Percentiles rank a stretch among this genome's conserved stretches.
Evolutionary conservation across 2,329 filamentous ascomycete species (phyloP).

Genomic region (Epichloe bromicola): DNA sequence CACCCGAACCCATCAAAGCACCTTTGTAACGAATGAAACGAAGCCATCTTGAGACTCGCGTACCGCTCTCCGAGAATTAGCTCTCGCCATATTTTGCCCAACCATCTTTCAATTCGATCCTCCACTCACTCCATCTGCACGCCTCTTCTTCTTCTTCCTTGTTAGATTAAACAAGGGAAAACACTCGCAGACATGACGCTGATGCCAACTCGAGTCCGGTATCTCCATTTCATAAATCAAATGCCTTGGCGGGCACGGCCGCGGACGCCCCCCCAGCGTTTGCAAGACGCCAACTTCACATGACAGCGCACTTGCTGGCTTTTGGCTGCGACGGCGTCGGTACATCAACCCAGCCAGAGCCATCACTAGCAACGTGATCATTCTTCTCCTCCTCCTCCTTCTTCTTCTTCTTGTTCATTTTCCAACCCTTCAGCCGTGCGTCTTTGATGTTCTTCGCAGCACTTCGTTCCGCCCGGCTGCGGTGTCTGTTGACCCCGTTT

Average conservation of each 20-base stretch:
- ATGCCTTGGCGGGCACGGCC: too few species aligned
- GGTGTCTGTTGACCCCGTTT: conserved; percentile 32
- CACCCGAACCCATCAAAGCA: too few species aligned
- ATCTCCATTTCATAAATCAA: neutral
- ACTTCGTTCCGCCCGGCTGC: conserved; percentile 45
- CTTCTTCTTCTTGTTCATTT: conserved; percentile 27
- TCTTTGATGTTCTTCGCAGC: conserved; percentile 51
- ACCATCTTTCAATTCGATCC: neutral
- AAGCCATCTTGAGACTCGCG: too few species aligned
- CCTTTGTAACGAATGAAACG: neutral
- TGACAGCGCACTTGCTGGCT: conserved; percentile 38
- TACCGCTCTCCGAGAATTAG: too few species aligned
- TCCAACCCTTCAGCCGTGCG: conserved; percentile 46
- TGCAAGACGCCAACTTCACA: conserved; percentile 22
- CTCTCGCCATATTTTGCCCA: neutral
- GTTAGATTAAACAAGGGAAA: neutral
- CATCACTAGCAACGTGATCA: conserved; percentile 24
- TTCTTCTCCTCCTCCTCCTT: conserved; percentile 15
- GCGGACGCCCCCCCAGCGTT: too few species aligned
- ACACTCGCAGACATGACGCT: neutral
- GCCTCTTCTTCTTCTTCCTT: neutral
- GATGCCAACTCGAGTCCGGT: neutral
- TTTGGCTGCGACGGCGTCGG: conserved; percentile 18
- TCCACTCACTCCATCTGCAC: neutral
- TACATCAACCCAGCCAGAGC: conserved; percentile 41